phyloP scores from a whole-genome alignment of 768 basidiomycete species.

The Mrakia hoshinonis region DNA sequence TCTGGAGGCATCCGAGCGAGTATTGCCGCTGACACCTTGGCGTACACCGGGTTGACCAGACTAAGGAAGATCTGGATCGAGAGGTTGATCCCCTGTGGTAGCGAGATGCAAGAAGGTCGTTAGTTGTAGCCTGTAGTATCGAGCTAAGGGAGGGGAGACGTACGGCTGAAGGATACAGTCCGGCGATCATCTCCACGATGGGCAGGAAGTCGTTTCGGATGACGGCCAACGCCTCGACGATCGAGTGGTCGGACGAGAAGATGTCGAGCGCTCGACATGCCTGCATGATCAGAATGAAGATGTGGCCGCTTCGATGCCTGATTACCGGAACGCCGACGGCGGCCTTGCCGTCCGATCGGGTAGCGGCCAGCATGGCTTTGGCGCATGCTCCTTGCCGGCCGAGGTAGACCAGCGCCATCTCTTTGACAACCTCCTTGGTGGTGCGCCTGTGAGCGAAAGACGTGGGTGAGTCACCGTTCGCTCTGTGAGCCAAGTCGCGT shows the following conservation, averaged over 20 bases:
- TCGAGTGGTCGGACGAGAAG: not conserved
- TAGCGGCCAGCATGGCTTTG: not conserved
- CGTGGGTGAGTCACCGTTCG: not conserved
- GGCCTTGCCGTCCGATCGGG: not conserved
- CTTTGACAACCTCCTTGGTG: not conserved
- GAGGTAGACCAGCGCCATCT: not conserved
- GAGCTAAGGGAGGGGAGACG: not conserved
- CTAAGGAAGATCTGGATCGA: not conserved
- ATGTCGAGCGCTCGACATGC: constrained; percentile 10
- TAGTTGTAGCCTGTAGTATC: not conserved
- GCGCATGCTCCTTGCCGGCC: not conserved
- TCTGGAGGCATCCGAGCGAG: not conserved
- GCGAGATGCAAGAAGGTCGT: not conserved
- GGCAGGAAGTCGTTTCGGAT: not conserved
- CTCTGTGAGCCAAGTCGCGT: not conserved
- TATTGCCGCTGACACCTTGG: not conserved
- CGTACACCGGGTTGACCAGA: not conserved
- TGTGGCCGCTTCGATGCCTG: not conserved
- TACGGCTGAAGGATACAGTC: not conserved
- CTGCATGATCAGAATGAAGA: not conserved
- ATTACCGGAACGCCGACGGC: not conserved
- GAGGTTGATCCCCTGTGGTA: not conserved
- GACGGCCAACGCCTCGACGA: not conserved
- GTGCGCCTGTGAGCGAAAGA: not conserved
- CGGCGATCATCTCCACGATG: not conserved